A percentile compares a stretch with the other conserved stretches of the same genome.
phyloP scores from a whole-genome alignment of 768 basidiomycete genomes.

The Terana coerulea region DNA sequence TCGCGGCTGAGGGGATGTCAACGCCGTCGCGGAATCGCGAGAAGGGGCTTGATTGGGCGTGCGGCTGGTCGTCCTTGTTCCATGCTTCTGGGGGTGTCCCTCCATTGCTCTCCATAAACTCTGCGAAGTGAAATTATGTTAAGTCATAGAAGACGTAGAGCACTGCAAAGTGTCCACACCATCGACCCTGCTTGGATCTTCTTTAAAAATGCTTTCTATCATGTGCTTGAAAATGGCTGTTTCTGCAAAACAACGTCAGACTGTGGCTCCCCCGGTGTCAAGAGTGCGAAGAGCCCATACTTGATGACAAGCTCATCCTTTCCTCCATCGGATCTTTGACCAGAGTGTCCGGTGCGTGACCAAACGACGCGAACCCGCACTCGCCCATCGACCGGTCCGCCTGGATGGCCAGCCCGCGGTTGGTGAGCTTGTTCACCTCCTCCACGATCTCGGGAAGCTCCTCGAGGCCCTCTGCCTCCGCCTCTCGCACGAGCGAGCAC shows the following conservation, averaged over 20 bases:
- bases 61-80: constrained; percentile 22
- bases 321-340: background rate
- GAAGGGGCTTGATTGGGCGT: constrained; percentile 27
- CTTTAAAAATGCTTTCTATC: background rate
- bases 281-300: background rate
- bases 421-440: background rate
- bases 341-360: background rate
- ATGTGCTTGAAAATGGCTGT: background rate
- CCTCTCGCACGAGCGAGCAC: background rate
- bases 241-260: background rate
- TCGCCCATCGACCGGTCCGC: background rate
- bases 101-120: background rate
- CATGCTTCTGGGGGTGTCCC: constrained; percentile 15
- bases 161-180: background rate
- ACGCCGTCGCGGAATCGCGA: constrained; percentile 30
- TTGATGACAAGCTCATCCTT: background rate
- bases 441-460: background rate
- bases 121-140: background rate
- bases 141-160: background rate
- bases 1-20: constrained; percentile 14
- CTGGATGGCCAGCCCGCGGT: background rate
- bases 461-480: background rate
- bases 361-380: background rate
- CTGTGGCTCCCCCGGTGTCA: background rate
- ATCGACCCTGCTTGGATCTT: background rate